Evolutionary conservation across 2,329 filamentous ascomycete species (phyloP), one percentile per base, ranked within the genome.

Genomic region (Hymenoscyphus scutula): DNA sequence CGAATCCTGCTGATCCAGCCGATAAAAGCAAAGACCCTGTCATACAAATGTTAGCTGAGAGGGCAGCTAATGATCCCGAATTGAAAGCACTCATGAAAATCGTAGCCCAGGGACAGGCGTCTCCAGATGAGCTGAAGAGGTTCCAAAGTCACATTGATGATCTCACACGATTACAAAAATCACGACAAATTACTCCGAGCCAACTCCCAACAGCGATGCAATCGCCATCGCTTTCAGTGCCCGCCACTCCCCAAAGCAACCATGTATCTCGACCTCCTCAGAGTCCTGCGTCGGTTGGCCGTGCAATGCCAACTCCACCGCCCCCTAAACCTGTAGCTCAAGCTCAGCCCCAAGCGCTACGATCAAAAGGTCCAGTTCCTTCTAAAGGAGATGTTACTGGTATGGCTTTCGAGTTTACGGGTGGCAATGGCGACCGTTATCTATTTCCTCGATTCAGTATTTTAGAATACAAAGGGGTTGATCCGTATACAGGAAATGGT

Each of bases 91-190:
- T 95, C 0, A 95, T 95, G 91, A 91, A 91, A 74, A 85, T 90
- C 59, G 91, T 95, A 0, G 91, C 91, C 0, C 86, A 88, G 30
- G 90, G 90, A 1, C 83, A 88, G 68, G 91, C 91, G 0, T 86
- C 84, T 13, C 83, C 85, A 41, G 83, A 86, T 15, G 89, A 95
- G 73, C 77, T 95, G 13, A 85, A 86, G 55, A 84, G 87, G 65
- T 95, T 95, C 69, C 91, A 95, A 73, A 82, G 82, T 56, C 90
- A 95, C 51, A 95, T 95, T 65, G 89, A 92, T 70, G 87, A 92
- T 72, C 83, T 95, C 62, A 92, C 67, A 77, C 82, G 83, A 80
- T 65, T 88, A 83, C 72, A 87, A 83, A 74, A 85, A 83, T 13
- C 81, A 82, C 41, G 85, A 83, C 17, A 88, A 86, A 66, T 76